Base-by-base conservation (phyloP, 495 filamentous ascomycete species). In the Halenospora varia region DNA sequence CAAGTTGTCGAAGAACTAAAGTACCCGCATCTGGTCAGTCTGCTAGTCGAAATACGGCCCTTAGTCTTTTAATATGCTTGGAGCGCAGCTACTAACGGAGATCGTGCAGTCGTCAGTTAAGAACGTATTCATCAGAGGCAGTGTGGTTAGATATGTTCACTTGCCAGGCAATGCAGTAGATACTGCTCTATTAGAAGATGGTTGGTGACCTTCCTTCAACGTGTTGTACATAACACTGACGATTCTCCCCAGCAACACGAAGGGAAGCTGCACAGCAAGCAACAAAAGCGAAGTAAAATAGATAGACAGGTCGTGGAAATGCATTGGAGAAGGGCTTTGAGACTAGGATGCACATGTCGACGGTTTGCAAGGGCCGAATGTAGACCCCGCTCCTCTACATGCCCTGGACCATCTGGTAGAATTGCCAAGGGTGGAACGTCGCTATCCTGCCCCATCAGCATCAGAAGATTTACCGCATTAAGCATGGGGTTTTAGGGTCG, bases 61-160 rank as follows among this genome's bases (percentile, higher is more conserved):
- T 10, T n/a, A 25, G n/a, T 11, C 11, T 48, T n/a, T n/a, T n/a
- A n/a, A n/a, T n/a, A n/a, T n/a, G n/a, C n/a, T n/a, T n/a, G n/a
- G n/a, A n/a, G n/a, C n/a, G n/a, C n/a, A n/a, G n/a, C n/a, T n/a
- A n/a, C n/a, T n/a, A n/a, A n/a, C 24, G 15, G 19, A 11, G 51
- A 20, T 35, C 46, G 20, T 26, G 18, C 53, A 85, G 82, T 86
- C 82, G 26, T 94, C 92, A n/a, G 91, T 96, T 55, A 96, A 95
- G 77, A 97, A 96, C 68, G 90, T 97, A 70, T 98, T 98, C 70
- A 97, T 97, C 67, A 82, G 94, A 64, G 94, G 94, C 6, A 96
- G 91, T 53, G 94, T 97, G 25, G 94, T 98, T 55, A 82, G 94
- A 59, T 98, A 97, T 68, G 92, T 98, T 56, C 88, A 97, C 69